These are phyloP conservation scores for Leishmania tropica DNA, from an alignment of 208 protist species.

Conservation along the genomic window DNA sequence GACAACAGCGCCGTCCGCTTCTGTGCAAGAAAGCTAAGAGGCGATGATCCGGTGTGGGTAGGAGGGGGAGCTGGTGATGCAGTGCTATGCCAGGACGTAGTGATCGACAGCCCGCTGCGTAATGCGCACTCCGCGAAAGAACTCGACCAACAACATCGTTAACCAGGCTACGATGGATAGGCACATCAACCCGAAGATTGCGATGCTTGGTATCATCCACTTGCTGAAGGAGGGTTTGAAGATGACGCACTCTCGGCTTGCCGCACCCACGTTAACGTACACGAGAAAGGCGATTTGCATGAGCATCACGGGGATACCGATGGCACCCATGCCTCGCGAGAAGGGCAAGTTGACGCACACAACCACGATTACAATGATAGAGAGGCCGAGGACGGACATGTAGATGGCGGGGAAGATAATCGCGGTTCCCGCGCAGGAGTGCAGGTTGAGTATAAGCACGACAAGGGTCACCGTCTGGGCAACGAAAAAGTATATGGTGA, in stretches of 20 bases:
- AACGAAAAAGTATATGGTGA: slow-evolving; percentile 27
- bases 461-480: slow-evolving; percentile 32
- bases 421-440: slow-evolving; percentile 20
- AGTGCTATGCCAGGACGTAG: slow-evolving; percentile 33
- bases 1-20: background rate
- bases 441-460: slow-evolving; percentile 45
- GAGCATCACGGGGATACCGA: slow-evolving; percentile 32
- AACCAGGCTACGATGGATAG: slow-evolving; percentile 43
- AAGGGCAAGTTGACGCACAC: slow-evolving; percentile 40
- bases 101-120: slow-evolving; percentile 42
- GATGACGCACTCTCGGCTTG: slow-evolving; percentile 26
- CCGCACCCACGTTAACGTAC: slow-evolving; percentile 10
- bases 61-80: background rate
- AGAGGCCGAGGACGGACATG: slow-evolving; percentile 28
- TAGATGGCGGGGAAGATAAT: slow-evolving; percentile 44
- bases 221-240: slow-evolving; percentile 25
- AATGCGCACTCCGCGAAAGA: slow-evolving; percentile 36
- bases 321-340: slow-evolving; percentile 33
- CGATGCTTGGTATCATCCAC: slow-evolving; percentile 40
- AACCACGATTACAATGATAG: slow-evolving; percentile 32
- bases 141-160: slow-evolving; percentile 34
- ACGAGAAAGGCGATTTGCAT: slow-evolving; percentile 53
- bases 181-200: slow-evolving; percentile 49
- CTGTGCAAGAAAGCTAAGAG: background rate
- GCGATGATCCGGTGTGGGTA: background rate